Conservation (phyloP, 805 yeast genomes). For the Cyberlindnera subsufficiens region DNA sequence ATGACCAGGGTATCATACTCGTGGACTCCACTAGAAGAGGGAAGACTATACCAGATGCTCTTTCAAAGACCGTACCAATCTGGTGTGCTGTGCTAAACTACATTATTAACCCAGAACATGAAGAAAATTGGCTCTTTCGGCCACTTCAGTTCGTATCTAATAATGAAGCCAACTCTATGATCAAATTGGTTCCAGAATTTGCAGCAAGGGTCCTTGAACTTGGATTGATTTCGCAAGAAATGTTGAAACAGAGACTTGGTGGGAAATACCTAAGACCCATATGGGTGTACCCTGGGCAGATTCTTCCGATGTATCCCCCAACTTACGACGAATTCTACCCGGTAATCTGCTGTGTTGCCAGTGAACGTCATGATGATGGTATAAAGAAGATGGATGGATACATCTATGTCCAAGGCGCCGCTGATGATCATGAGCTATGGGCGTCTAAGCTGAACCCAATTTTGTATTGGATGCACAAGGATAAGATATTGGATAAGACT, state of each 20-base stretch:
- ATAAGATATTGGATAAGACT: constrained; percentile 21
- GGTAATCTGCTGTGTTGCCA: constrained; percentile 53
- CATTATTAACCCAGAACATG: constrained; percentile 28
- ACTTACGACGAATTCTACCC: constrained; percentile 34
- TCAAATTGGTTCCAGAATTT: constrained; percentile 40
- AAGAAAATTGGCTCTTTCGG: constrained; percentile 34
- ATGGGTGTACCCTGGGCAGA: constrained; percentile 60
- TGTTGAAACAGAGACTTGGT: constrained; percentile 26
- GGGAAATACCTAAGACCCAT: constrained; percentile 55
- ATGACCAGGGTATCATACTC: constrained; percentile 44
- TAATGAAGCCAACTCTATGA: constrained; percentile 52
- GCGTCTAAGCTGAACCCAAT: constrained; percentile 47
- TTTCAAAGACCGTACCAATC: constrained; percentile 82
- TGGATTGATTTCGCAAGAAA: constrained; percentile 31
- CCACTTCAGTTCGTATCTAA: constrained; percentile 50
- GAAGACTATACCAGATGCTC: constrained; percentile 78
- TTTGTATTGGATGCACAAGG: constrained; percentile 48
- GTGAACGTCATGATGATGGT: constrained; percentile 58
- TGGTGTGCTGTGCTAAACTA: constrained; percentile 82
- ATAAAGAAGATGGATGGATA: constrained; percentile 39
- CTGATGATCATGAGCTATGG: constrained; percentile 93
- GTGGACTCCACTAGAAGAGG: constrained; percentile 88
- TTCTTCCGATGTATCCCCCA: constrained; percentile 27
- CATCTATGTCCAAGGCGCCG: constrained; percentile 85
- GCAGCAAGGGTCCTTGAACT: constrained; percentile 37